Evolutionary conservation across 2,329 filamentous ascomycete species (phyloP).

Genomic region (Allantophomopsis cytisporea): DNA sequence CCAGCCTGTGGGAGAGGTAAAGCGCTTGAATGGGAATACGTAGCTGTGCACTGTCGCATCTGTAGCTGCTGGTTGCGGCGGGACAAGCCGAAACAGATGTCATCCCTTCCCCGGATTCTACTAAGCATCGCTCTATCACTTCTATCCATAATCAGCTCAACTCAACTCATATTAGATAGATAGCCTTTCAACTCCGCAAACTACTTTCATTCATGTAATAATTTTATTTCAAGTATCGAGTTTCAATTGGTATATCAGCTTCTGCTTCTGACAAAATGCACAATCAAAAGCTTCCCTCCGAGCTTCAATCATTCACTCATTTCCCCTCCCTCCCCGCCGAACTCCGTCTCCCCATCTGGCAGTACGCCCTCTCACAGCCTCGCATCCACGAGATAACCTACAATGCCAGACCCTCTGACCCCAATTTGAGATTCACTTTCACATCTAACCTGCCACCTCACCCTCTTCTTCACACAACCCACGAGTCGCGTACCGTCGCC

Average conservation of each 20-base stretch:
- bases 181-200: neutral
- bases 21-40: no score
- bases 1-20: no score
- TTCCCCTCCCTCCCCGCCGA: conserved; percentile 7
- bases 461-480: neutral
- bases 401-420: neutral
- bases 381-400: conserved; percentile 3
- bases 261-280: neutral
- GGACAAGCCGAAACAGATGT: neutral
- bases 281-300: neutral
- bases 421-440: neutral
- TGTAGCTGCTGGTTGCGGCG: neutral
- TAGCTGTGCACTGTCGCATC: neutral
- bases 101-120: neutral
- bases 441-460: neutral
- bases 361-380: neutral
- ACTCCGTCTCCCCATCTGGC: conserved; percentile 7
- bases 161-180: no score
- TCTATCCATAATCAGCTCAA: neutral
- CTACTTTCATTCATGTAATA: neutral
- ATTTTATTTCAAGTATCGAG: neutral
- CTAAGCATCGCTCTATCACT: neutral
- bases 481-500: neutral
- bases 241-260: neutral
- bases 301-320: conserved; percentile 3